These are phyloP conservation scores for Venturia oleaginea DNA, from an alignment of 2,329 filamentous ascomycete species.

Conservation along the genomic window DNA sequence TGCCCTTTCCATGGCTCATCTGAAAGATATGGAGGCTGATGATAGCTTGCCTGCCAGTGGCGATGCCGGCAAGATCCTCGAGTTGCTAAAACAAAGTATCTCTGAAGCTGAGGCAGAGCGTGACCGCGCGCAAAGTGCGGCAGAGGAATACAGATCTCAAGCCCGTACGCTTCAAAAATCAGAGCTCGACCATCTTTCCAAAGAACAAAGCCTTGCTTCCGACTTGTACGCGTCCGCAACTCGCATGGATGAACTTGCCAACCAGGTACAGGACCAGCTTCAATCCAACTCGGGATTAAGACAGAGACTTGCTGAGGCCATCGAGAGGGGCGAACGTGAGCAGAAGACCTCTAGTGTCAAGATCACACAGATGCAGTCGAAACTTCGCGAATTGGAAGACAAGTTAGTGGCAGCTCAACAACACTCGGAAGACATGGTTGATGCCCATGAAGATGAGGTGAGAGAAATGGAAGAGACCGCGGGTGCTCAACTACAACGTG, in stretches of 20 bases:
- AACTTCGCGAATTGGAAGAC: conserved; percentile 75
- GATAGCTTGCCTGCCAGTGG: conserved; percentile 22
- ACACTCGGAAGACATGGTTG: conserved; percentile 73
- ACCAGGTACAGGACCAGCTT: conserved; percentile 72
- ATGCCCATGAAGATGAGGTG: conserved; percentile 80
- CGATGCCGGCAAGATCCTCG: conserved; percentile 53
- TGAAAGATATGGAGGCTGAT: conserved; percentile 53
- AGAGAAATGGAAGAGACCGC: conserved; percentile 66
- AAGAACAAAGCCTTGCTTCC: conserved; percentile 56
- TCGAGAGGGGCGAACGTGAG: conserved; percentile 73
- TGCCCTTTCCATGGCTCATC: conserved; percentile 53
- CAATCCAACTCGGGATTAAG: conserved; percentile 68
- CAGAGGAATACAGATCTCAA: conserved; percentile 51
- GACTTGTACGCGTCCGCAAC: conserved; percentile 65
- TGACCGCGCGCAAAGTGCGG: conserved; percentile 60
- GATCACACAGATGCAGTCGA: conserved; percentile 75
- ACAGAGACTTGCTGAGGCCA: conserved; percentile 66
- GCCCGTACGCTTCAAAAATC: conserved; percentile 48
- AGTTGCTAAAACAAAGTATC: conserved; percentile 59
- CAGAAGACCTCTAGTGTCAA: conserved; percentile 71
- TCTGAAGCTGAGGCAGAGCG: conserved; percentile 61
- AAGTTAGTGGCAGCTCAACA: conserved; percentile 74
- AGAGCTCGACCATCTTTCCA: conserved; percentile 47
- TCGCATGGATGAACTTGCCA: conserved; percentile 70
- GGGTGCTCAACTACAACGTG: conserved; percentile 63